Conservation (phyloP, 73 alveolate species). For the Symbiodinium natans region DNA sequence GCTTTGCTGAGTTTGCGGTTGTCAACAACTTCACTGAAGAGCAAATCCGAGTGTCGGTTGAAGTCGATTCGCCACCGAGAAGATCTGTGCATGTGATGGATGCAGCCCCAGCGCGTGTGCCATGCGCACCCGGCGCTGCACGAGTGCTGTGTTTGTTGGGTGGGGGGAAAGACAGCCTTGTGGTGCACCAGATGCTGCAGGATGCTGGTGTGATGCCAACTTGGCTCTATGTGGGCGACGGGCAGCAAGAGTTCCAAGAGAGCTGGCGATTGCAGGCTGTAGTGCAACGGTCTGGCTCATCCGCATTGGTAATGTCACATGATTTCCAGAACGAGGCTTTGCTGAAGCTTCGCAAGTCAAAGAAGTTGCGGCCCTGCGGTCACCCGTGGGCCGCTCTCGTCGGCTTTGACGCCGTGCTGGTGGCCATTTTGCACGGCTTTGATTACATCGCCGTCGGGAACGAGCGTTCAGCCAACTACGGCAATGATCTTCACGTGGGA, state of each 20-base stretch:
- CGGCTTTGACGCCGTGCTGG: slow-evolving; percentile 41
- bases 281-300: not conserved
- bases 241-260: not conserved
- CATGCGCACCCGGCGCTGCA: not conserved
- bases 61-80: not conserved
- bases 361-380: not conserved
- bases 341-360: slow-evolving; percentile 22
- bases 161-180: slow-evolving; percentile 69
- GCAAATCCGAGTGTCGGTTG: not conserved
- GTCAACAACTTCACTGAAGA: slow-evolving; percentile 15
- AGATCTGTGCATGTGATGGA: not conserved
- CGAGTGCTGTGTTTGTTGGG: slow-evolving; percentile 48
- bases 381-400: slow-evolving; percentile 80
- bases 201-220: not conserved
- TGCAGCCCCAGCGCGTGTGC: too few relatives aligned
- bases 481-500: slow-evolving; percentile 38
- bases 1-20: slow-evolving; percentile 58
- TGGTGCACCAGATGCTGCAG: slow-evolving; percentile 56
- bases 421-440: not conserved
- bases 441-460: slow-evolving; percentile 45
- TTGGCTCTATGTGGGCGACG: slow-evolving; percentile 29
- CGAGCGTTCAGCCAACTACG: slow-evolving; percentile 39
- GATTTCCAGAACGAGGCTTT: not conserved
- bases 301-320: not conserved
- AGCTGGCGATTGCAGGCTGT: not conserved